Evolutionary conservation across 306 rosid species (phyloP).

Genomic region (Corylus heterophylla): DNA sequence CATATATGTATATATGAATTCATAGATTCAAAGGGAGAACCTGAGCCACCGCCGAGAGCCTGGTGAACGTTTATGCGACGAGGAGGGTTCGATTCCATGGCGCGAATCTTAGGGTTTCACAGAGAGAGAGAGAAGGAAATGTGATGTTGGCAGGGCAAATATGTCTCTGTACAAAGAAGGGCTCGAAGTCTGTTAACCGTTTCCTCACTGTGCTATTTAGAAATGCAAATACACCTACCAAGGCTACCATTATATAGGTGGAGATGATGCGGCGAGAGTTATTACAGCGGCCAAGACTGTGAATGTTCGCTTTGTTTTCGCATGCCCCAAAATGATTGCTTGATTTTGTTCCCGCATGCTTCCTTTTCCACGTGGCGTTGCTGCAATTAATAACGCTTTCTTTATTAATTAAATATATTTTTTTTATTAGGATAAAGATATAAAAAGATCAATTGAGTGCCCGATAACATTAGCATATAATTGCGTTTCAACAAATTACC

Average conservation of each 20-base stretch:
- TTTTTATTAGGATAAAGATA: too few relatives aligned
- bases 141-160: neutral
- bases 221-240: neutral
- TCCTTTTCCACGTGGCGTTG: neutral
- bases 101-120: slow-evolving; percentile 47
- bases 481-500: too few relatives aligned
- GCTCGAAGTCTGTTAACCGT: neutral
- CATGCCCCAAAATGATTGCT: neutral
- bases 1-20: neutral
- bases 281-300: neutral
- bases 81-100: slow-evolving; percentile 66
- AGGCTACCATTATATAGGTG: neutral
- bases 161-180: neutral
- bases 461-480: too few relatives aligned
- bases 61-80: slow-evolving; percentile 67
- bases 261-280: neutral
- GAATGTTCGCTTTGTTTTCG: neutral
- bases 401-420: too few relatives aligned
- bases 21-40: slow-evolving; percentile 40
- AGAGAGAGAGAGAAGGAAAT: slow-evolving; percentile 8
- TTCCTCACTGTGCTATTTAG: neutral
- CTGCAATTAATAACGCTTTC: neutral
- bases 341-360: neutral
- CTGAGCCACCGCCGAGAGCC: slow-evolving; percentile 76
- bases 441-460: too few relatives aligned